A percentile compares a stretch with the other conserved stretches of the same genome.
Conservation (phyloP, 2,329 filamentous ascomycete species). For the Apiospora hydei region DNA sequence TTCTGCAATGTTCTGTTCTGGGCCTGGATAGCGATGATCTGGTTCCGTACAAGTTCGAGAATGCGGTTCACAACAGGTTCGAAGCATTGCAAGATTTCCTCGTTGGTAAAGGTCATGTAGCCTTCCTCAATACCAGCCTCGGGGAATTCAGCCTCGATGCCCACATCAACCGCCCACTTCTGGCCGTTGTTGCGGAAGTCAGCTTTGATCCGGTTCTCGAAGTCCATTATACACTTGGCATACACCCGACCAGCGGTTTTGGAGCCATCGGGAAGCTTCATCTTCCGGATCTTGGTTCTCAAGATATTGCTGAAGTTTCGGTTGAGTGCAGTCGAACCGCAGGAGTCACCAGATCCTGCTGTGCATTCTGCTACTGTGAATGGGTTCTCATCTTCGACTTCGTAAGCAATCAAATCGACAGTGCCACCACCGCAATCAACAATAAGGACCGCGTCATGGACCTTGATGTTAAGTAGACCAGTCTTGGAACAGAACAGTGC, state of each 20-base stretch:
- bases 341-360: slow-evolving; percentile 22
- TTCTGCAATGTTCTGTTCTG: slow-evolving; percentile 31
- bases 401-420: slow-evolving; percentile 25
- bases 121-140: slow-evolving; percentile 64
- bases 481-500: slow-evolving; percentile 98
- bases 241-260: slow-evolving; percentile 92
- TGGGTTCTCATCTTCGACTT: slow-evolving; percentile 23
- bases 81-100: slow-evolving; percentile 24
- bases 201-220: slow-evolving; percentile 23
- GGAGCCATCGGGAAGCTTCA: slow-evolving; percentile 52
- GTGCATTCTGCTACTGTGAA: slow-evolving; percentile 23
- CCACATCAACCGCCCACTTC: slow-evolving; percentile 98
- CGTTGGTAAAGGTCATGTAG: slow-evolving; percentile 25
- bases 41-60: slow-evolving; percentile 14
- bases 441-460: slow-evolving; percentile 69
- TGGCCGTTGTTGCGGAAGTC: slow-evolving; percentile 63
- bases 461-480: slow-evolving; percentile 92
- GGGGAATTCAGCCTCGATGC: slow-evolving; percentile 97
- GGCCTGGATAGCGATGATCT: slow-evolving; percentile 17
- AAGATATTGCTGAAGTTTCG: slow-evolving; percentile 24
- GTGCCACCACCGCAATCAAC: slow-evolving; percentile 25
- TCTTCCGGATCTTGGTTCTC: slow-evolving; percentile 23
- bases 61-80: slow-evolving; percentile 23
- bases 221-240: slow-evolving; percentile 24
- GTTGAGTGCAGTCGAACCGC: slow-evolving; percentile 24